Conservation (phyloP, 192 early-diverging fungal species). For the Diversispora eburnea region DNA sequence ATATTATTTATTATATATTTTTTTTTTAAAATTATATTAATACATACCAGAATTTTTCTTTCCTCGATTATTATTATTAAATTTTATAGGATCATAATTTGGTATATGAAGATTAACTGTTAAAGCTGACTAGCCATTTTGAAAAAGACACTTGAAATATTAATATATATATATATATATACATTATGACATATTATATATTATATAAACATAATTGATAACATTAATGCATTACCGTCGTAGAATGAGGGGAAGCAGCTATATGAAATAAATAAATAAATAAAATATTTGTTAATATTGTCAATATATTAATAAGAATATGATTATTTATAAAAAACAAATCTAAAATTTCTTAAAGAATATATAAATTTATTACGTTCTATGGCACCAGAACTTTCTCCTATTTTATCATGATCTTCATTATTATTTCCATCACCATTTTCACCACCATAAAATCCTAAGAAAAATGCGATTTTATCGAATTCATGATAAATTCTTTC, state of each 20-base stretch:
- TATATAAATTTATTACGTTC: no score
- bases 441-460: conserved; percentile 42
- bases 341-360: no score
- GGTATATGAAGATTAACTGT: conserved; percentile 27
- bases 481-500: conserved; percentile 72
- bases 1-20: no score
- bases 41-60: conserved; percentile 9
- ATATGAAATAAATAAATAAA: not conserved
- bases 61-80: conserved; percentile 10
- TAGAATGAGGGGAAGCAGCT: not conserved
- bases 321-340: no score
- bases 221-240: not conserved
- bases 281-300: not conserved
- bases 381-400: conserved; percentile 7
- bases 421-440: conserved; percentile 1
- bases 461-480: conserved; percentile 58
- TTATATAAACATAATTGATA: no score
- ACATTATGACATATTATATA: no score
- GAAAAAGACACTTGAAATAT: not conserved
- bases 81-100: conserved; percentile 26
- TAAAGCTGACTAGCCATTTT: conserved; percentile 3
- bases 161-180: not conserved
- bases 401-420: conserved; percentile 19
- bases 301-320: no score
- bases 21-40: not conserved